These are phyloP conservation scores for Heliosperma pusillum DNA, from an alignment of 148 eudicot genomes.

Conservation along the genomic window DNA sequence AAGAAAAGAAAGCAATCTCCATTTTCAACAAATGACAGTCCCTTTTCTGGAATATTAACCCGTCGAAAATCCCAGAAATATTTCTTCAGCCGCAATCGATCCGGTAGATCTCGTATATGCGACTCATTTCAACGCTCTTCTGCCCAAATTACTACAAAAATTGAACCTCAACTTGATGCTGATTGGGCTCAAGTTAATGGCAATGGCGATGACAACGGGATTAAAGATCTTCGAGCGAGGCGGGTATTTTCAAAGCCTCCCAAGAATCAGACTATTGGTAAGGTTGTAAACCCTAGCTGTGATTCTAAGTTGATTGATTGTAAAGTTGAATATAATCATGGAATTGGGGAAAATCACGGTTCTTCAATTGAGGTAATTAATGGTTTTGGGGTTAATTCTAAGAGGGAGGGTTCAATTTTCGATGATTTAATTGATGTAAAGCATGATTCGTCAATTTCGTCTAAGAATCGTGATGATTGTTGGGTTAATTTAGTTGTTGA, in stretches of 20 bases:
- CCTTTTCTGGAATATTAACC: constrained; percentile 30
- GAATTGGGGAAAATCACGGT: background rate
- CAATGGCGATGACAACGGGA: background rate
- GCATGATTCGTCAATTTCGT: constrained; percentile 8
- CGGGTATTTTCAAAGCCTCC: constrained; percentile 36
- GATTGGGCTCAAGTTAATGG: no score
- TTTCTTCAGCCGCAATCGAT: constrained; percentile 29
- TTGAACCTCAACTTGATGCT: no score
- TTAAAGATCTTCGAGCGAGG: constrained; percentile 41
- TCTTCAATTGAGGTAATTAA: background rate
- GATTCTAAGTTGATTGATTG: constrained; percentile 12
- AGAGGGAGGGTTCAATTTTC: background rate
- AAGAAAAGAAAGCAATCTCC: constrained; percentile 34
- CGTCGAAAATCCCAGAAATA: constrained; percentile 34
- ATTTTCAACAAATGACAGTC: constrained; percentile 8
- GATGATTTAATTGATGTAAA: background rate
- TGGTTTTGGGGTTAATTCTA: constrained; percentile 11
- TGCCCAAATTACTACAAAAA: no score
- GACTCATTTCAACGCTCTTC: background rate
- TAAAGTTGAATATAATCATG: background rate
- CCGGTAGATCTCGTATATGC: constrained; percentile 24
- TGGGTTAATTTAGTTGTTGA: background rate
- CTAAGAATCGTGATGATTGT: constrained; percentile 5
- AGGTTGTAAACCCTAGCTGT: constrained; percentile 14
- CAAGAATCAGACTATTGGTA: constrained; percentile 9